Evolutionary conservation across 331 rosid genomes (phyloP).

Genomic region (Cydonia oblonga): DNA sequence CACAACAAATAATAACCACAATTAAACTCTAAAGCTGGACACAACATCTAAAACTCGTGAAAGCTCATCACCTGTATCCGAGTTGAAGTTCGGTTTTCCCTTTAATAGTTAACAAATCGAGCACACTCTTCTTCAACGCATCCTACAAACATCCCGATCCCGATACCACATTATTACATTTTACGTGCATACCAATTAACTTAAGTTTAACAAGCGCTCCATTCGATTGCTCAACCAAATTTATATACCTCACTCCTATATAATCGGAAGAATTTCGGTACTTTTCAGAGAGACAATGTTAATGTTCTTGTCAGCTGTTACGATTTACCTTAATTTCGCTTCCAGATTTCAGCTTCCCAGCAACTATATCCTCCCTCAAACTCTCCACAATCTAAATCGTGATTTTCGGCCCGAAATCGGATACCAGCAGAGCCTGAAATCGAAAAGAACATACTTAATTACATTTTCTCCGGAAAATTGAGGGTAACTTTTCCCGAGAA

Average conservation of each 20-base stretch:
- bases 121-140: constrained; percentile 71
- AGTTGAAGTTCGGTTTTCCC: constrained; percentile 92
- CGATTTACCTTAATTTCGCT: constrained; percentile 45
- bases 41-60: constrained; percentile 5
- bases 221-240: neutral
- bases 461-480: neutral
- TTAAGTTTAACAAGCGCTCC: neutral
- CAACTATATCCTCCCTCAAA: constrained; percentile 62
- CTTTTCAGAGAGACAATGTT: neutral
- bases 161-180: constrained; percentile 13
- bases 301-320: neutral
- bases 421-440: constrained; percentile 61
- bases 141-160: constrained; percentile 45
- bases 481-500: neutral
- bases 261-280: neutral
- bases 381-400: constrained; percentile 75
- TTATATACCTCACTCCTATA: neutral
- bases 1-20: neutral
- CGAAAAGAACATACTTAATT: neutral
- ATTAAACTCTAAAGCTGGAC: constrained; percentile 3
- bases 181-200: neutral
- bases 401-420: constrained; percentile 83
- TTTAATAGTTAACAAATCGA: constrained; percentile 55
- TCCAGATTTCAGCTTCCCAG: constrained; percentile 76
- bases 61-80: constrained; percentile 52